Base-by-base conservation (phyloP, 2,329 filamentous ascomycete genomes). In the Scedosporium dehoogii region DNA sequence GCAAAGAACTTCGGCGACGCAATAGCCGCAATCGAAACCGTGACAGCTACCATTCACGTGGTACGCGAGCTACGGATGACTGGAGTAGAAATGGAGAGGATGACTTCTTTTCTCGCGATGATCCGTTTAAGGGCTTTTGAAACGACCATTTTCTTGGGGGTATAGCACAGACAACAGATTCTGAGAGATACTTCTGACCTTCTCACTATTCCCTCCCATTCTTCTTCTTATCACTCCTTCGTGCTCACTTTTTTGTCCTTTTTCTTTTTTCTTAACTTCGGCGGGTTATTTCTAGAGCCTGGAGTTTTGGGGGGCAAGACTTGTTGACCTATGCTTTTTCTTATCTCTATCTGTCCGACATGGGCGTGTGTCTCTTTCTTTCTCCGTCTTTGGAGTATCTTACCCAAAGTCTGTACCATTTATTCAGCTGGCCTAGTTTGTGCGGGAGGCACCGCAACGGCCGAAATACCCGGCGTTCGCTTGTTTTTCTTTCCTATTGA, bases 61-160 rank as follows among this genome's bases (percentile, higher is more conserved):
- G 75, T 25, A 78, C 74, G 3, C 75, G 76, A 10, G 73, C 71
- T 7, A 80, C 61, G 21, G 80, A 84, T 33, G 81, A 82, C 53
- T 63, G 64, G 65, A 42, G 64, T 59, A 9, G 62, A 18, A n/a
- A 75, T 9, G 73, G 75, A 16, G 81, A 85, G 64, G 83, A 86
- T 63, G 83, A 86, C 63, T 84, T 78, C 67, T 79, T 79, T 55
- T 55, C 60, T 69, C 75, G 80, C 44, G 81, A 86, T 25, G 84
- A 88, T 65, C 85, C 85, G 1, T 87, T 87, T 67, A 79, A 77
- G 66, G 84, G 84, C 3, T 87, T 87, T 67, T 87, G 70, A 73
- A 42, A 59, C 41, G 60, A 61, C 5, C 56, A 46, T 42, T 4
- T 38, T 38, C 33, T 38, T 9, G 33, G 33, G 14, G 33, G 33